phyloP scores from a whole-genome alignment of 208 protist species.

The Leishmania gerbilli region DNA sequence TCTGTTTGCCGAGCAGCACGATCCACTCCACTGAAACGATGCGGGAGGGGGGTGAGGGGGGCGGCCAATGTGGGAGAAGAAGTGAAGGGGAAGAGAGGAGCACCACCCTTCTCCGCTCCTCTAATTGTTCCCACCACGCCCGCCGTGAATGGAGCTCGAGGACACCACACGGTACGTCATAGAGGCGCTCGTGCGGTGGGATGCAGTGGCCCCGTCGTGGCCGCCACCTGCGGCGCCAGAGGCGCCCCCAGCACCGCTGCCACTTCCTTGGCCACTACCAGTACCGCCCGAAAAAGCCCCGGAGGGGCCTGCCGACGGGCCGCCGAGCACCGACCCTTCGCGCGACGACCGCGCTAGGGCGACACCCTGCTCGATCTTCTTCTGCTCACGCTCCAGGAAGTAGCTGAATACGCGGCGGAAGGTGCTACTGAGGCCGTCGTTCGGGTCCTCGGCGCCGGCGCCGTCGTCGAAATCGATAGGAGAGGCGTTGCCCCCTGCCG shows the following conservation, averaged over 20 bases:
- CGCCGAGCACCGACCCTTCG: conserved; percentile 18
- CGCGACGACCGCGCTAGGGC: conserved; percentile 37
- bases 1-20: not conserved
- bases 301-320: not conserved
- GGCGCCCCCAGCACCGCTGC: conserved; percentile 7
- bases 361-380: conserved; percentile 59
- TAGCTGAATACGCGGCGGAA: conserved; percentile 66
- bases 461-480: conserved; percentile 52
- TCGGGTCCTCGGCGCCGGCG: conserved; percentile 16
- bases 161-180: conserved; percentile 58
- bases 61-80: too few species aligned
- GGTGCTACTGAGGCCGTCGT: conserved; percentile 46
- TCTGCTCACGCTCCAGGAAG: conserved; percentile 67
- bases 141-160: conserved; percentile 49
- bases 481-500: conserved; percentile 15
- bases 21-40: not conserved
- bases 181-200: conserved; percentile 22
- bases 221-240: conserved; percentile 12
- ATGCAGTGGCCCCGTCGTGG: conserved; percentile 17
- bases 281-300: conserved; percentile 2
- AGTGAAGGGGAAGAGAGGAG: not conserved
- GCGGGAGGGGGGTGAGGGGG: not conserved
- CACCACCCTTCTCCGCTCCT: not conserved
- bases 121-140: conserved; percentile 25
- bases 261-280: conserved; percentile 8